These are phyloP conservation scores for Theileria annulata DNA, from an alignment of 169 alveolate genomes.

Conservation along the genomic window DNA sequence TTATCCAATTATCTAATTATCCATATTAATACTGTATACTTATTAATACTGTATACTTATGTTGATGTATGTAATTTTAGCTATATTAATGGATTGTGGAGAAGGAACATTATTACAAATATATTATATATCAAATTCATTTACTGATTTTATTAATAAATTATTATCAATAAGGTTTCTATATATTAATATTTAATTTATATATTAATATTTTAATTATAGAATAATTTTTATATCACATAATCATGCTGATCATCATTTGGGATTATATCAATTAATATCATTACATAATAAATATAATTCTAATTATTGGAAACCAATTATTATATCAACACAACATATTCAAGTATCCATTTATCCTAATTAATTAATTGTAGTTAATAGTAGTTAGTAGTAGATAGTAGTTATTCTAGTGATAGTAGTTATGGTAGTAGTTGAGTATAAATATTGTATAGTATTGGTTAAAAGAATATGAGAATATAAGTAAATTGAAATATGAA, in stretches of 20 bases:
- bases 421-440: no score
- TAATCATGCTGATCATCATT: slow-evolving; percentile 86
- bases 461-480: not conserved
- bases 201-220: not conserved
- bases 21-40: not conserved
- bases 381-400: no score
- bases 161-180: slow-evolving; percentile 60
- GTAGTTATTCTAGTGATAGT: no score
- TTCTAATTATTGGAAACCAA: not conserved
- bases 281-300: slow-evolving; percentile 54
- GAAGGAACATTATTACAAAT: slow-evolving; percentile 89
- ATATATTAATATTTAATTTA: no score
- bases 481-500: slow-evolving; percentile 18
- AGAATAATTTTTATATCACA: slow-evolving; percentile 83
- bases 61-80: slow-evolving; percentile 52
- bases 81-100: slow-evolving; percentile 86
- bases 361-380: no score
- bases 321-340: not conserved
- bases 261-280: slow-evolving; percentile 77
- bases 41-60: not conserved
- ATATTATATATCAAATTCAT: slow-evolving; percentile 68
- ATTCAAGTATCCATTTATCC: no score
- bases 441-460: no score
- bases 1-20: not conserved
- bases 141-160: slow-evolving; percentile 51